Percentiles rank a stretch among this genome's conserved stretches.
Conservation (phyloP, 345 rosid species). For the Erucastrum elatum region DNA sequence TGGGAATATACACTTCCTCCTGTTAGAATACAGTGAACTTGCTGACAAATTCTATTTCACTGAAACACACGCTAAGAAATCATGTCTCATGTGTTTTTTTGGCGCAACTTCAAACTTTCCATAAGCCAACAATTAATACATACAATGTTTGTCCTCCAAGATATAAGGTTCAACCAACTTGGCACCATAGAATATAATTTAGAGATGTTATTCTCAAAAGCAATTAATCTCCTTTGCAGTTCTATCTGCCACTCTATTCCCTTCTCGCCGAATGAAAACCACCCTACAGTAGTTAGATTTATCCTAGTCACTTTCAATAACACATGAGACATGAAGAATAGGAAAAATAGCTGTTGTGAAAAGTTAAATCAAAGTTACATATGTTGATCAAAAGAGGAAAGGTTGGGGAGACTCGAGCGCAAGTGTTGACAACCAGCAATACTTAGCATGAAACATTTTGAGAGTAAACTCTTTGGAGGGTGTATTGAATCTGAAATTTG, state of each 20-base stretch:
- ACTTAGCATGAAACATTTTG: background rate
- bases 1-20: background rate
- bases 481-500: too few species aligned
- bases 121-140: background rate
- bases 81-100: background rate
- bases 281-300: too few species aligned
- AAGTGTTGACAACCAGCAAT: background rate
- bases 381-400: background rate
- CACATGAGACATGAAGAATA: too few species aligned
- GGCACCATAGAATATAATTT: background rate
- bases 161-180: background rate
- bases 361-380: too few species aligned
- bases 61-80: too few species aligned
- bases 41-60: too few species aligned
- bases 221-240: too few species aligned
- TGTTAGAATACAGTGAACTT: too few species aligned
- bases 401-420: background rate
- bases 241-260: background rate
- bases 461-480: too few species aligned
- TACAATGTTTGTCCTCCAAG: background rate
- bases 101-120: background rate
- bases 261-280: too few species aligned
- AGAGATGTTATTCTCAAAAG: background rate
- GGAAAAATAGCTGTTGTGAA: background rate
- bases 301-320: too few species aligned